Conservation (phyloP, 306 rosid species). For the Acacia confusa region DNA sequence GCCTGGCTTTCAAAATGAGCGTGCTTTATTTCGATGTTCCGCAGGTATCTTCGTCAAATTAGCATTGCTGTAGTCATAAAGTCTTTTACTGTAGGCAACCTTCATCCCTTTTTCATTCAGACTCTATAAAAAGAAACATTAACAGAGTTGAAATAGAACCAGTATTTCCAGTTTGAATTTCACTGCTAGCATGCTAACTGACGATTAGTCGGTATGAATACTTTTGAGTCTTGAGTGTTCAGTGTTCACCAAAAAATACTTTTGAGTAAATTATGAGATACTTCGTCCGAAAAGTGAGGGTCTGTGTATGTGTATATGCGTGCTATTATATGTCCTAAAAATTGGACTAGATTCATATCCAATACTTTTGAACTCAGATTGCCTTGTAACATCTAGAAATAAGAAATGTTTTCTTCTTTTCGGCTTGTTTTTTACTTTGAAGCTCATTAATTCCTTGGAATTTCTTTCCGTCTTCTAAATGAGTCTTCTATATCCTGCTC, state of each 20-base stretch:
- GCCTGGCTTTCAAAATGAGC: conserved; percentile 95
- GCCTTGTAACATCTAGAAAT: background rate
- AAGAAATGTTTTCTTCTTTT: conserved; percentile 5
- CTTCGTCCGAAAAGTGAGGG: background rate
- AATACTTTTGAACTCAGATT: background rate
- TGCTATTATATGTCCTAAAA: background rate
- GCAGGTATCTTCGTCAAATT: conserved; percentile 47
- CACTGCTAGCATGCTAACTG: conserved; percentile 4
- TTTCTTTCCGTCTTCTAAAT: background rate
- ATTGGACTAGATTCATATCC: background rate
- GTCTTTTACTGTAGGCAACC: background rate
- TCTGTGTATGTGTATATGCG: background rate
- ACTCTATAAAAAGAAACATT: background rate
- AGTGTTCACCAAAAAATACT: background rate
- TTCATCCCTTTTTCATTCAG: background rate
- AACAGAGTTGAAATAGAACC: background rate
- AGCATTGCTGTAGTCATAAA: conserved; percentile 9
- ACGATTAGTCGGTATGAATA: conserved; percentile 4
- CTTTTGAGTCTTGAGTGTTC: background rate
- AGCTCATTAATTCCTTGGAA: background rate
- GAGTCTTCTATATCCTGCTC: background rate
- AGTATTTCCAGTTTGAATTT: conserved; percentile 6
- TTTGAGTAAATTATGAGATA: conserved; percentile 22
- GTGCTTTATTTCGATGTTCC: conserved; percentile 86
- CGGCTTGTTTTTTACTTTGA: background rate